Evolutionary conservation across 257 asterid species (phyloP).

Genomic region (Lavandula angustifolia): DNA sequence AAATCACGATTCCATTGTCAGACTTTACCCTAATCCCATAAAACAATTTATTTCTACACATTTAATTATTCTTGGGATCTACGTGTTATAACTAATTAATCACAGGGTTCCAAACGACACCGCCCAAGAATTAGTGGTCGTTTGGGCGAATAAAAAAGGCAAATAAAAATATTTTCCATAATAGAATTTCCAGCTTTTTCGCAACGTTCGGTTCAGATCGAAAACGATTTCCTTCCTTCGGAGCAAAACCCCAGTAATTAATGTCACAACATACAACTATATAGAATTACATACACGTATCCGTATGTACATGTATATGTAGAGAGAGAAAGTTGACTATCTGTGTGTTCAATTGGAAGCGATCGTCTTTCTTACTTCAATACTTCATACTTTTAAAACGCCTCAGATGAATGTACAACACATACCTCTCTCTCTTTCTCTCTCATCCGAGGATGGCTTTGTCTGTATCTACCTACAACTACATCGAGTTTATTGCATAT

Average conservation of each 20-base stretch:
- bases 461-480: constrained; percentile 19
- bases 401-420: background rate
- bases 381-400: background rate
- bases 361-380: constrained; percentile 16
- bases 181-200: background rate
- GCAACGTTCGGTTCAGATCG: background rate
- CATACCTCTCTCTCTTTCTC: constrained; percentile 29
- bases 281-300: too few relatives aligned
- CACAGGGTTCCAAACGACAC: constrained; percentile 33
- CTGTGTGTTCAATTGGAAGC: constrained; percentile 10
- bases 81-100: constrained; percentile 31
- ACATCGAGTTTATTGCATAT: background rate
- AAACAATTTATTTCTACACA: constrained; percentile 21
- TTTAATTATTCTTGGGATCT: constrained; percentile 32
- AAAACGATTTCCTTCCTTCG: constrained; percentile 5
- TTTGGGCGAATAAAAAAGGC: background rate
- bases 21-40: constrained; percentile 33
- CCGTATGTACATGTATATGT: background rate
- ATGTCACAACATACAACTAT: constrained; percentile 1
- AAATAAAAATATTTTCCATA: too few relatives aligned
- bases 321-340: constrained; percentile 40
- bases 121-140: constrained; percentile 24
- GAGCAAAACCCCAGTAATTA: constrained; percentile 11
- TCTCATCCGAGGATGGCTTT: constrained; percentile 31
- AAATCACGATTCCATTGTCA: constrained; percentile 40